Percentiles rank a stretch among this genome's conserved stretches.
phyloP scores from a whole-genome alignment of 164 flowering plant species.

The Berberis thunbergii region DNA sequence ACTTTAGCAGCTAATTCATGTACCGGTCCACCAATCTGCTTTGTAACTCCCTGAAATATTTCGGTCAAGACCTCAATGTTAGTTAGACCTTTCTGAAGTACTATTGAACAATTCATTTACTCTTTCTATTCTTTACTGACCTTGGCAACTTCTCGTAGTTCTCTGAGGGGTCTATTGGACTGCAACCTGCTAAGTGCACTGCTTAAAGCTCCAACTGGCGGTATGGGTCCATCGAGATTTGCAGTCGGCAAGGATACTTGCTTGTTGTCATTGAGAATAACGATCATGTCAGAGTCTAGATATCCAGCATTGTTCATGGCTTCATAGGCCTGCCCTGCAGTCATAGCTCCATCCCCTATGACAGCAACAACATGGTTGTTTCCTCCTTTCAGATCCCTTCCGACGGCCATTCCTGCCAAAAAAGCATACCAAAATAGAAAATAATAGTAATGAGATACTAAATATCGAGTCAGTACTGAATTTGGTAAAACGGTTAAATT shows the following conservation, averaged over 20 bases:
- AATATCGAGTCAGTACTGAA: background rate
- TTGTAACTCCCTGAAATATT: constrained; percentile 75
- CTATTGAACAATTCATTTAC: background rate
- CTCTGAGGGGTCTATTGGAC: constrained; percentile 23
- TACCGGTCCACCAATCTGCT: constrained; percentile 20
- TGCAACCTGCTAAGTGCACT: background rate
- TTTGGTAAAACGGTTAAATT: background rate
- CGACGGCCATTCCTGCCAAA: constrained; percentile 90
- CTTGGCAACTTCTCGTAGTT: constrained; percentile 94
- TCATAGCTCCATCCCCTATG: constrained; percentile 99
- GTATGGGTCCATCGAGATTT: constrained; percentile 76
- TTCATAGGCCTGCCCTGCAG: constrained; percentile 98
- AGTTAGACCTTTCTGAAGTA: background rate
- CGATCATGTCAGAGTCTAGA: constrained; percentile 94
- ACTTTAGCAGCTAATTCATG: constrained; percentile 16
- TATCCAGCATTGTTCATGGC: constrained; percentile 99
- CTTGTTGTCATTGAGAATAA: constrained; percentile 91
- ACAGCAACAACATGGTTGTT: constrained; percentile 79
- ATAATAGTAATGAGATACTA: background rate
- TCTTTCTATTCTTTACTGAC: constrained; percentile 19
- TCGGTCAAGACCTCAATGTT: constrained; percentile 1
- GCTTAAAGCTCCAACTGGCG: constrained; percentile 59
- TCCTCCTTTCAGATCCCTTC: constrained; percentile 81
- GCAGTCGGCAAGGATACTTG: constrained; percentile 97
- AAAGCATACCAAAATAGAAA: background rate